Conservation (phyloP, 768 basidiomycete species). For the Rhodotorula diobovata region DNA sequence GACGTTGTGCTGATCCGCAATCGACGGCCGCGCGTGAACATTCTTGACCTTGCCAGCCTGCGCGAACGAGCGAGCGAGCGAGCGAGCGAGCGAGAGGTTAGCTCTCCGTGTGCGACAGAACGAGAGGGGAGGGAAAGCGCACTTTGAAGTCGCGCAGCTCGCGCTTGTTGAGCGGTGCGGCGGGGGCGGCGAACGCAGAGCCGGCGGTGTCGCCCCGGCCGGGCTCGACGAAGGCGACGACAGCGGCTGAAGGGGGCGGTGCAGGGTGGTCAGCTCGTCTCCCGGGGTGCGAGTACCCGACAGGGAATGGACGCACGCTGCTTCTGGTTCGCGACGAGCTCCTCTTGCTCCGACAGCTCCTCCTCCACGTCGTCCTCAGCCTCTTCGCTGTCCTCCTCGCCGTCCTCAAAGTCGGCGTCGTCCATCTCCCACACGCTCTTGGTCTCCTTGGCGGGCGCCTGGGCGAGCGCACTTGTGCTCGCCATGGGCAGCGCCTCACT, state of each 20-base stretch:
- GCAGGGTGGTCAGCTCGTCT: not conserved
- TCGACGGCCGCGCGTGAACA: slow-evolving; percentile 16
- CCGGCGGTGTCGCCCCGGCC: not conserved
- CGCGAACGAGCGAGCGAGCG: not conserved
- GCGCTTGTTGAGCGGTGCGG: not conserved
- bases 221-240: slow-evolving; percentile 31
- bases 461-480: not conserved
- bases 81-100: no score
- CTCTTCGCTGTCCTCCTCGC: not conserved
- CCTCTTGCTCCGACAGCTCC: not conserved
- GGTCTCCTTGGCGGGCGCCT: not conserved
- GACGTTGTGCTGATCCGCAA: slow-evolving; percentile 24
- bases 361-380: not conserved
- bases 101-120: not conserved
- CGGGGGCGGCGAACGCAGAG: not conserved
- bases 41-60: slow-evolving; percentile 33
- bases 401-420: slow-evolving; percentile 12
- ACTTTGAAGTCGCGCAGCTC: slow-evolving; percentile 36
- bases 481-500: not conserved
- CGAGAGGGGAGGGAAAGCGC: not conserved
- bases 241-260: not conserved
- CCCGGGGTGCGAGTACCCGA: not conserved
- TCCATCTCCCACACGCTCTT: slow-evolving; percentile 40
- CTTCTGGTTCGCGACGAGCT: not conserved
- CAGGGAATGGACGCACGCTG: not conserved